Base-by-base conservation (phyloP, 495 filamentous ascomycete species). In the Trichodelitschia bisporula region DNA sequence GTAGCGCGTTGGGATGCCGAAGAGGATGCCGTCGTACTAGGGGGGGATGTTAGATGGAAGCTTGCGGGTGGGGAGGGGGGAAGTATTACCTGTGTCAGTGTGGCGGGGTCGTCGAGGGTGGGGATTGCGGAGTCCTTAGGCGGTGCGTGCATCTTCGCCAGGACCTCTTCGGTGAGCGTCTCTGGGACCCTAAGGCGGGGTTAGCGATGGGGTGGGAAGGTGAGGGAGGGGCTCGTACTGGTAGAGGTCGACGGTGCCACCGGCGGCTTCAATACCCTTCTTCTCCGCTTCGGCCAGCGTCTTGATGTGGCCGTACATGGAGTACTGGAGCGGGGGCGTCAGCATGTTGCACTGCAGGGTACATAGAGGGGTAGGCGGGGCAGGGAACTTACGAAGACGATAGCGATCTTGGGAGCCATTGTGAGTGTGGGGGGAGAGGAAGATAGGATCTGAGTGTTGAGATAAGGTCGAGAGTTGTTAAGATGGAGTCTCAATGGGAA, bases 1-100 rank as follows among this genome's bases (percentile, higher is more conserved):
- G 58, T 77, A 99, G 34, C 86, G 72, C n/a, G 86, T 99, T 18
- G 86, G 86, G 53, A 99, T 82, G 42, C 89, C 89, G 38, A 99
- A 64, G 21, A 99, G 71, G 55, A 99, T 71, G 47, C 60, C 86
- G 47, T 95, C 82, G 57, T 86, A 93, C 33, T 64, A n/a, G n/a
- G n/a, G n/a, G n/a, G n/a, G n/a, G n/a, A n/a, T n/a, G n/a, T n/a
- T n/a, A n/a, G n/a, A n/a, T n/a, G n/a, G n/a, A n/a, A n/a, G n/a
- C n/a, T n/a, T n/a, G n/a, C n/a, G n/a, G n/a, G n/a, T n/a, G n/a
- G n/a, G n/a, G n/a, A n/a, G n/a, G n/a, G n/a, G n/a, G n/a, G n/a
- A n/a, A n/a, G n/a, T n/a, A n/a, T n/a, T n/a, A n/a, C n/a, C n/a
- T n/a, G 34, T 37, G 66, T 59, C n/a, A 93, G 67, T 9, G 50